Evolutionary conservation across 169 alveolate species (phyloP).

Genomic region (Haemoproteus tartakovskyi): DNA sequence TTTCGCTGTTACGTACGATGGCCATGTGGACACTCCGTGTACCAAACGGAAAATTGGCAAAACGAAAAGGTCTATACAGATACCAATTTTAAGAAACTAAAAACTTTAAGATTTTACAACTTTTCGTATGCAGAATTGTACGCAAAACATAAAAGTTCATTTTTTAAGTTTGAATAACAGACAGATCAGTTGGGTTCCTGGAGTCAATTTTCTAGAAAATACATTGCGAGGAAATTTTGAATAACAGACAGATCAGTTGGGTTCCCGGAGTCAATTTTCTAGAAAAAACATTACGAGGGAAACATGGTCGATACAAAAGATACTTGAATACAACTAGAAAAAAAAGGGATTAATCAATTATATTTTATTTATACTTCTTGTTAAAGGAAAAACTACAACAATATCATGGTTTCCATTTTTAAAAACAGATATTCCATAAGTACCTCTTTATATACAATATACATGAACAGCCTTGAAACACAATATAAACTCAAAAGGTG

Average conservation of each 20-base stretch:
- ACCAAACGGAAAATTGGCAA: constrained; percentile 36
- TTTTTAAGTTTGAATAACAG: constrained; percentile 2
- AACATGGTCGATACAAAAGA: background rate
- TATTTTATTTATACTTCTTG: no score
- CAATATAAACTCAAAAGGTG: no score
- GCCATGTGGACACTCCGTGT: constrained; percentile 66
- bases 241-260: background rate
- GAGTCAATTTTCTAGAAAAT: background rate
- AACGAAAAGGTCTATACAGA: constrained; percentile 26
- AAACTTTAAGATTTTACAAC: constrained; percentile 31
- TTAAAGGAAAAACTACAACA: no score
- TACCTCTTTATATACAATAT: no score
- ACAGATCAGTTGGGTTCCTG: background rate
- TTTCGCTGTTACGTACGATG: constrained; percentile 71
- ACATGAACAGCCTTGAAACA: no score
- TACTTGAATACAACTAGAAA: background rate
- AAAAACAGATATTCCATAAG: no score
- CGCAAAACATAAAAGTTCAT: background rate
- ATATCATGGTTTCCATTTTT: no score
- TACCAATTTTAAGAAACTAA: constrained; percentile 1
- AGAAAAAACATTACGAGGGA: no score
- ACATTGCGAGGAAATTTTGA: no score
- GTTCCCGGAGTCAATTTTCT: background rate
- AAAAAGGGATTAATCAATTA: no score
- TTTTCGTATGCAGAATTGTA: constrained; percentile 6